These are phyloP conservation scores for Plasmodium vivax DNA, from an alignment of 169 alveolate species.

Conservation along the genomic window DNA sequence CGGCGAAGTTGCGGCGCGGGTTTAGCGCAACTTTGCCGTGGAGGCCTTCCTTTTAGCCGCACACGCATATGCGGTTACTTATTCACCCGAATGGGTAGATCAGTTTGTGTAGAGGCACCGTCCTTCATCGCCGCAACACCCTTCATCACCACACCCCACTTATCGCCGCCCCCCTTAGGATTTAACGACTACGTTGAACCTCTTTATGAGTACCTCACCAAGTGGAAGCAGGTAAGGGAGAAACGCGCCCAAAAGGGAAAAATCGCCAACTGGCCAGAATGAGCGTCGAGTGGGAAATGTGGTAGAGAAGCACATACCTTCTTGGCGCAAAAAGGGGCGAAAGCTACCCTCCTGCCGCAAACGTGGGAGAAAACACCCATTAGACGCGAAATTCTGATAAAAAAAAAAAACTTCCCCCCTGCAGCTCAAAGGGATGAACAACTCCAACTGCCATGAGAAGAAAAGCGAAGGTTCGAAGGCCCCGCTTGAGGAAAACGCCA, in stretches of 20 bases:
- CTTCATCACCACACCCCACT: no score
- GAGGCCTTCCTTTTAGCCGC: background rate
- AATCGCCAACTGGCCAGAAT: background rate
- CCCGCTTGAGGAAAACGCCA: background rate
- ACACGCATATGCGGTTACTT: background rate
- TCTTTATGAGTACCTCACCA: constrained; percentile 84
- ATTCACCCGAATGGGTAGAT: background rate
- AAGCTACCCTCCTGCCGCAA: background rate
- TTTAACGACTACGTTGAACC: constrained; percentile 87
- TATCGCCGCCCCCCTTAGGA: constrained; percentile 11
- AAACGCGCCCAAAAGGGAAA: background rate
- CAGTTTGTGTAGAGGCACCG: background rate
- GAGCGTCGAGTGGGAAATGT: background rate
- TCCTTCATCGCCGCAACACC: background rate
- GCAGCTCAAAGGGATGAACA: constrained; percentile 51
- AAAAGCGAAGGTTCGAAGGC: background rate
- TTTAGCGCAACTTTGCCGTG: background rate
- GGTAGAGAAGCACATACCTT: background rate
- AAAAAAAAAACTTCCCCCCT: background rate
- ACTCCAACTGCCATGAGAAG: constrained; percentile 31
- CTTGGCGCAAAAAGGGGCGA: background rate
- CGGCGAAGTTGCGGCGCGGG: background rate
- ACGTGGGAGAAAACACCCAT: background rate
- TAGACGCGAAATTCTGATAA: background rate
- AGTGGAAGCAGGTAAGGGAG: constrained; percentile 84